These are phyloP conservation scores for Paraphoma chrysanthemicola DNA, from an alignment of 2,329 filamentous ascomycete species.

Conservation along the genomic window DNA sequence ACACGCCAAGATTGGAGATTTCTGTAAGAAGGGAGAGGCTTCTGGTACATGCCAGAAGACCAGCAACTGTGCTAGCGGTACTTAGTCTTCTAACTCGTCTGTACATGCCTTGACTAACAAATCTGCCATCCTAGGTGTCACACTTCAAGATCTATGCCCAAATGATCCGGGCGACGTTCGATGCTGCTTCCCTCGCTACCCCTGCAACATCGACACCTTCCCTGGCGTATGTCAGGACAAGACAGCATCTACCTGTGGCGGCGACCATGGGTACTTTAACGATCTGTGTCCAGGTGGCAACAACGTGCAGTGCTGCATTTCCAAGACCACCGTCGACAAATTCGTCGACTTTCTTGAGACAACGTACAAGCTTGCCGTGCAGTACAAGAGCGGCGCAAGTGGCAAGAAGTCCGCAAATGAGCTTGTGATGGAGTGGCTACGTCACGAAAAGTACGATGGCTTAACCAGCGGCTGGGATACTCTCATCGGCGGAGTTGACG, in stretches of 20 bases:
- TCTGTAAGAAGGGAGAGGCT: conserved; percentile 2
- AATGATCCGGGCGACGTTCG: background rate
- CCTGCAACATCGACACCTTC: conserved; percentile 3
- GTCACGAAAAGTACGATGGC: conserved; percentile 3
- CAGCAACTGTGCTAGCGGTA: conserved; percentile 1
- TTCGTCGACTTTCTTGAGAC: conserved; percentile 3
- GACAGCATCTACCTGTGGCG: background rate
- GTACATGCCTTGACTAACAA: too few species aligned
- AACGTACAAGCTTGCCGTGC: conserved; percentile 1
- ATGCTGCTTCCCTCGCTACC: conserved; percentile 4
- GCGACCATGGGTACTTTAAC: background rate
- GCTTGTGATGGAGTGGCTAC: conserved; percentile 2
- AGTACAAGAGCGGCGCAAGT: conserved; percentile 1
- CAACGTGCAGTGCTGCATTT: conserved; percentile 6
- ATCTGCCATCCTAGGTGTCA: background rate
- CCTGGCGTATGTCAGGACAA: background rate
- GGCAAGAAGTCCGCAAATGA: conserved; percentile 1
- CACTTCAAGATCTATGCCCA: background rate
- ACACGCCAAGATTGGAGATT: background rate
- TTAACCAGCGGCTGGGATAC: background rate
- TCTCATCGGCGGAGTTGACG: background rate
- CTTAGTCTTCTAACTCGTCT: background rate
- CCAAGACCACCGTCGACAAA: conserved; percentile 3
- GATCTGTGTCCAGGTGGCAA: conserved; percentile 1
- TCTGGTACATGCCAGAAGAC: conserved; percentile 1